These are phyloP conservation scores for Globisporangium emineosum DNA, from an alignment of 352 stramenopile species.

Conservation along the genomic window DNA sequence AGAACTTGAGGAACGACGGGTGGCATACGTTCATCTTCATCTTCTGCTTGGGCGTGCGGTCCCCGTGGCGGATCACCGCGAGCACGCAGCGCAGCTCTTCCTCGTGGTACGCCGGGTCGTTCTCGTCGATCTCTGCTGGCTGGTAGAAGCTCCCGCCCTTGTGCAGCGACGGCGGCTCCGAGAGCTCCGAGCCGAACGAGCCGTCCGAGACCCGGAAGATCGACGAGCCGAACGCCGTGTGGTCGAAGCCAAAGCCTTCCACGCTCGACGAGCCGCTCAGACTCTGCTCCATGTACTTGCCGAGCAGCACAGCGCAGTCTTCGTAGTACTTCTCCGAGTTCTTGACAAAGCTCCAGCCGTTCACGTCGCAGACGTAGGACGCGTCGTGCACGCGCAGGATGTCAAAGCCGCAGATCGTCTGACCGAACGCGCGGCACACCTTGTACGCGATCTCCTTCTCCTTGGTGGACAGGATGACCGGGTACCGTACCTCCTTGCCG, in stretches of 20 bases:
- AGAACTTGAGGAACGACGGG: conserved; percentile 86
- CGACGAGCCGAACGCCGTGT: conserved; percentile 52
- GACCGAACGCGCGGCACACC: conserved; percentile 73
- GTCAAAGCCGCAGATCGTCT: conserved; percentile 99
- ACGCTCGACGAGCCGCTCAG: conserved; percentile 26
- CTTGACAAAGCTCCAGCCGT: conserved; percentile 99
- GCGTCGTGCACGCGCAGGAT: conserved; percentile 92
- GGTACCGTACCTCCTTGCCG: conserved; percentile 98
- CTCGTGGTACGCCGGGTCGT: conserved; percentile 49
- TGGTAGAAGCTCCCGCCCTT: conserved; percentile 17
- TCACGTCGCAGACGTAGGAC: conserved; percentile 99
- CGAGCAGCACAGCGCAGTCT: conserved; percentile 94
- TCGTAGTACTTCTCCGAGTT: conserved; percentile 99
- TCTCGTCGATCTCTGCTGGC: conserved; percentile 18
- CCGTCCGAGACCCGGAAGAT: conserved; percentile 58
- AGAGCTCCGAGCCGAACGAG: conserved; percentile 46
- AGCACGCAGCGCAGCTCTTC: conserved; percentile 99
- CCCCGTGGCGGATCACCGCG: conserved; percentile 98
- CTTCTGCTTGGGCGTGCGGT: conserved; percentile 99
- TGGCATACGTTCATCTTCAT: conserved; percentile 95
- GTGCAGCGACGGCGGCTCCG: conserved; percentile 44
- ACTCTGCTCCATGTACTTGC: conserved; percentile 71
- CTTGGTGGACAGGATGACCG: conserved; percentile 96
- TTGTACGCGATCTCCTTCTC: conserved; percentile 99
- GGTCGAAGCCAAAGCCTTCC: conserved; percentile 51